A percentile compares a stretch with the other conserved stretches of the same genome.
These are phyloP conservation scores for Paecilomyces sp. DNA, from an alignment of 2,329 filamentous ascomycete genomes.

Conservation along the genomic window DNA sequence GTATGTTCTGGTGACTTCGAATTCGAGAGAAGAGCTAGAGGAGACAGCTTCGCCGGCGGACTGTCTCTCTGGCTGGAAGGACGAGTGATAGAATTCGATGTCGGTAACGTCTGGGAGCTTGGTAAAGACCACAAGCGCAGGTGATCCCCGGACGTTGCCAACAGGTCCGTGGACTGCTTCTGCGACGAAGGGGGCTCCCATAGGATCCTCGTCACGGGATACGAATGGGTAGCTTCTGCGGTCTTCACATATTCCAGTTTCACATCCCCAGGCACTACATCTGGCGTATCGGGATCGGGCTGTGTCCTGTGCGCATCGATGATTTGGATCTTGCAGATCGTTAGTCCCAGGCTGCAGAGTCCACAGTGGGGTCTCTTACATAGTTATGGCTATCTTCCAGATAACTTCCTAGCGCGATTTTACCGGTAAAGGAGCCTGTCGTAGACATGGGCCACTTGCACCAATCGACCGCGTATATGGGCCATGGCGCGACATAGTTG, in stretches of 20 bases:
- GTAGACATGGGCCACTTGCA: constrained; percentile 89
- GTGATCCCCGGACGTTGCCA: constrained; percentile 93
- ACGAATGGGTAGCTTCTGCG: constrained; percentile 94
- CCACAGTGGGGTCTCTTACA: constrained; percentile 46
- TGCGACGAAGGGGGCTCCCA: constrained; percentile 95
- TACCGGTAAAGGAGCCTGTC: constrained; percentile 64
- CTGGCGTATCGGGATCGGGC: constrained; percentile 59
- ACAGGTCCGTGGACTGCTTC: constrained; percentile 89
- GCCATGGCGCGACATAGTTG: constrained; percentile 91
- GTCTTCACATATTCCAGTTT: constrained; percentile 82
- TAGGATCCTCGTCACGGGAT: constrained; percentile 87
- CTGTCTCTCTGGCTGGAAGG: constrained; percentile 55
- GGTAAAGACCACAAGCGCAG: constrained; percentile 90
- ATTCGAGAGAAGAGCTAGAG: constrained; percentile 87
- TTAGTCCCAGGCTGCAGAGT: constrained; percentile 12
- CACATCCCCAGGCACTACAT: constrained; percentile 58
- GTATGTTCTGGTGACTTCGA: constrained; percentile 98
- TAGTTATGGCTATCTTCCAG: constrained; percentile 98
- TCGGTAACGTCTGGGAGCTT: constrained; percentile 51
- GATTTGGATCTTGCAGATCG: constrained; percentile 74
- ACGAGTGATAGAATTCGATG: constrained; percentile 61
- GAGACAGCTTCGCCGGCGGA: constrained; percentile 75
- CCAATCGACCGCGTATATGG: constrained; percentile 96
- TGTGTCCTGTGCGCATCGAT: constrained; percentile 77
- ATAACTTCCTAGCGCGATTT: constrained; percentile 92